Evolutionary conservation across 345 rosid genomes (phyloP).

Genomic region (Streptanthus diversifolius): DNA sequence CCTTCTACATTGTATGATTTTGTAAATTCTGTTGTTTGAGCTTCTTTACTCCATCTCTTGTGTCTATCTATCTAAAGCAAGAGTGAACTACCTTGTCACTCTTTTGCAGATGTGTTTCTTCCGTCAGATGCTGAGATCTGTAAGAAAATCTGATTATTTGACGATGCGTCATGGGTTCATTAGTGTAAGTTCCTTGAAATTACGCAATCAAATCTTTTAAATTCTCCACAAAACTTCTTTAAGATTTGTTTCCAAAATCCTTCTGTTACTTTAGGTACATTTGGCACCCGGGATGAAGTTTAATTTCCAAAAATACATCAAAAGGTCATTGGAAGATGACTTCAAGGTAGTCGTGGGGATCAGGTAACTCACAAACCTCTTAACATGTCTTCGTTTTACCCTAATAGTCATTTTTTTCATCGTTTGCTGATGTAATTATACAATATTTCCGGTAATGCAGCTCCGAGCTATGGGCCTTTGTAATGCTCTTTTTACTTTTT

Average conservation of each 20-base stretch:
- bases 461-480: constrained; percentile 73
- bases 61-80: neutral
- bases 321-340: constrained; percentile 89
- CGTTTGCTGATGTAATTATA: neutral
- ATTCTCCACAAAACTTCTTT: neutral
- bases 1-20: constrained; percentile 58
- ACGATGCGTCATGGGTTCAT: constrained; percentile 92
- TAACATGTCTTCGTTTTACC: neutral
- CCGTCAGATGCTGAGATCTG: constrained; percentile 78
- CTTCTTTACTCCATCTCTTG: neutral
- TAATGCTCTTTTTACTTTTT: constrained; percentile 60
- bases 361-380: constrained; percentile 41
- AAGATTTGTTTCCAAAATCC: neutral
- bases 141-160: constrained; percentile 68
- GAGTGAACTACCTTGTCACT: neutral
- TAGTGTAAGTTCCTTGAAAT: constrained; percentile 45
- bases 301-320: constrained; percentile 88
- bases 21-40: neutral
- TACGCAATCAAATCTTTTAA: constrained; percentile 1
- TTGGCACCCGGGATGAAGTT: constrained; percentile 80
- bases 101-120: constrained; percentile 68
- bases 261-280: constrained; percentile 59
- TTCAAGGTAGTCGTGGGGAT: constrained; percentile 94
- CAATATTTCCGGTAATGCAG: constrained; percentile 41
- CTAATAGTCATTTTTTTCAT: neutral